Evolutionary conservation across 345 rosid genomes (phyloP).

Genomic region (Xanthoceras sorbifolium): DNA sequence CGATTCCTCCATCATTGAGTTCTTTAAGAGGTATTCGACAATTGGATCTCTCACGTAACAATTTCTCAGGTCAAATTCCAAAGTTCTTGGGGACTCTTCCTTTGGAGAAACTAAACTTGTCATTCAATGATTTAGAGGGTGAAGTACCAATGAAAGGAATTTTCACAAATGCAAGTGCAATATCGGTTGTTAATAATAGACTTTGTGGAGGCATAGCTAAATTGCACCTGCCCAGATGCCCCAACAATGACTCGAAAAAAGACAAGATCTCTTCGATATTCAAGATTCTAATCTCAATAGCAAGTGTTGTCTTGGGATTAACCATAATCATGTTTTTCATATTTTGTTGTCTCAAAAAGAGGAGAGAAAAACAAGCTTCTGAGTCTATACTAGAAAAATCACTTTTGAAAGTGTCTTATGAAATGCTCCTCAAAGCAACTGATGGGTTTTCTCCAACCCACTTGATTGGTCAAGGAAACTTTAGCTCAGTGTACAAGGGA

Average conservation of each 20-base stretch:
- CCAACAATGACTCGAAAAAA: background rate
- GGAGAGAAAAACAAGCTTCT: background rate
- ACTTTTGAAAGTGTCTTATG: background rate
- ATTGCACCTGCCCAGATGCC: constrained; percentile 19
- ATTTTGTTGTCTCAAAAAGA: background rate
- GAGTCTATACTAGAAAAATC: background rate
- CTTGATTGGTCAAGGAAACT: constrained; percentile 16
- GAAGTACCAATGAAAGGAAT: too few species aligned
- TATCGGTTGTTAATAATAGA: too few species aligned
- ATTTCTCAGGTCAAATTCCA: too few species aligned
- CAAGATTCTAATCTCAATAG: constrained; percentile 7
- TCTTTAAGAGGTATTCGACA: too few species aligned
- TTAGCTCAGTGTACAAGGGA: constrained; percentile 5
- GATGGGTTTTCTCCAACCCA: background rate
- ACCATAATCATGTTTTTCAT: background rate
- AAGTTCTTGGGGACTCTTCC: too few species aligned
- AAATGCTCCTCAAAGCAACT: constrained; percentile 10
- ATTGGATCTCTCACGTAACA: too few species aligned
- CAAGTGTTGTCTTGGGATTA: background rate
- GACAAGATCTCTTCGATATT: background rate
- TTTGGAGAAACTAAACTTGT: too few species aligned
- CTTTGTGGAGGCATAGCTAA: constrained; percentile 31
- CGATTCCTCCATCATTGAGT: too few species aligned
- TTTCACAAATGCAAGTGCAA: too few species aligned
- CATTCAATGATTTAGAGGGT: too few species aligned